These are phyloP conservation scores for Cercospora beticola DNA, from an alignment of 2,329 filamentous ascomycete species.

Conservation along the genomic window DNA sequence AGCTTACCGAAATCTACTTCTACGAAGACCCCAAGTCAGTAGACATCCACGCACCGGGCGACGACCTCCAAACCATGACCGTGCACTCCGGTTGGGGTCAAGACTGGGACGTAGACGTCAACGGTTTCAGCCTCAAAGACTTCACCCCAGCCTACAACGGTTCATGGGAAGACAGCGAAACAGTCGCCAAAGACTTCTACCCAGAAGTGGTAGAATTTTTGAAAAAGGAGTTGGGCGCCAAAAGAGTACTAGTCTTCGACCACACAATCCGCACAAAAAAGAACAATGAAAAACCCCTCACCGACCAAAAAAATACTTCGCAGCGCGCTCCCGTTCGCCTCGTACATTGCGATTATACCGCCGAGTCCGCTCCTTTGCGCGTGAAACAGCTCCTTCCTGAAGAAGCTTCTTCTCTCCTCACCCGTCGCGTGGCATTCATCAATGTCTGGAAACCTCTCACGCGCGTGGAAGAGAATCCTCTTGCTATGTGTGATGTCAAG, in stretches of 20 bases:
- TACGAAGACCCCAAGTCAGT: constrained; percentile 41
- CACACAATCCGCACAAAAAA: constrained; percentile 49
- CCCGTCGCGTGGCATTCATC: constrained; percentile 50
- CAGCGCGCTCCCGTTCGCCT: constrained; percentile 50
- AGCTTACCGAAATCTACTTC: constrained; percentile 47
- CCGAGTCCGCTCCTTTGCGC: constrained; percentile 44
- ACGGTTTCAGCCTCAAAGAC: constrained; percentile 49
- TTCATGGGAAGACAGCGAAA: constrained; percentile 45
- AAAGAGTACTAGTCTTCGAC: constrained; percentile 51
- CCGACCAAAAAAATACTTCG: constrained; percentile 37
- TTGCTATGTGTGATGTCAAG: constrained; percentile 45
- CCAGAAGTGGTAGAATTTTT: constrained; percentile 50
- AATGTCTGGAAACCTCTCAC: constrained; percentile 54
- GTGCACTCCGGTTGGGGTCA: constrained; percentile 46
- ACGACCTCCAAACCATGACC: constrained; percentile 40
- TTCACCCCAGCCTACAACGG: constrained; percentile 32
- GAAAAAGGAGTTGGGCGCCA: constrained; percentile 47
- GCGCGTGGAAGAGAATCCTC: constrained; percentile 43
- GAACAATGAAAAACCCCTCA: constrained; percentile 38
- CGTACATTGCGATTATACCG: constrained; percentile 55
- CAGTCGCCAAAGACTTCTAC: constrained; percentile 47
- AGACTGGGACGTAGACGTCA: constrained; percentile 47
- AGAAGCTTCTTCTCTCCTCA: constrained; percentile 46
- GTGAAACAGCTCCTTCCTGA: constrained; percentile 47
- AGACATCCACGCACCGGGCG: constrained; percentile 46